Percentiles rank a stretch among this genome's conserved stretches.
Conservation (phyloP, 306 rosid species). For the Castanea crenata region DNA sequence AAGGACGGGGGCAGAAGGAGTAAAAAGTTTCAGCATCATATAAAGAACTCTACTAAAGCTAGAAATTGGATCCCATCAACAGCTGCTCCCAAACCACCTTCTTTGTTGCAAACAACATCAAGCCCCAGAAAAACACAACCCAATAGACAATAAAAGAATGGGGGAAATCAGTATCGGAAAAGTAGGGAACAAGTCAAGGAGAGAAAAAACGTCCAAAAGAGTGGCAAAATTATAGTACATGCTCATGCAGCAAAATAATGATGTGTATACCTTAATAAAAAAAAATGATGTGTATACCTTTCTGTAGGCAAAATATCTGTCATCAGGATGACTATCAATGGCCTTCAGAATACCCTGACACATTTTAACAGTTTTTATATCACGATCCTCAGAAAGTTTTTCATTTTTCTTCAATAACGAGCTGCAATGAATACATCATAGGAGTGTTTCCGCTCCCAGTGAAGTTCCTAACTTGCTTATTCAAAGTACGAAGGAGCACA, state of each 20-base stretch:
- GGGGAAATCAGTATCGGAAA: conserved; percentile 16
- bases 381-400: conserved; percentile 53
- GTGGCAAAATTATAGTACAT: not conserved
- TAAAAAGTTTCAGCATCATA: conserved; percentile 10
- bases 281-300: too few species aligned
- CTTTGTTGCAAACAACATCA: conserved; percentile 93
- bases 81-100: conserved; percentile 60
- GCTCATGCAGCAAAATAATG: conserved; percentile 35
- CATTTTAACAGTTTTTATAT: conserved; percentile 53
- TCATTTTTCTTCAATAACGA: conserved; percentile 80
- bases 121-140: conserved; percentile 67
- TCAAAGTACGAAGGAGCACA: conserved; percentile 71
- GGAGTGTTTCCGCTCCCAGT: conserved; percentile 86
- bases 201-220: not conserved
- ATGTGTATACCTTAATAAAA: not conserved
- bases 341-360: conserved; percentile 81
- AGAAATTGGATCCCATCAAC: conserved; percentile 2
- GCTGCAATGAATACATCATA: conserved; percentile 70
- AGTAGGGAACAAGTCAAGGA: conserved; percentile 8
- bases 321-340: conserved; percentile 26
- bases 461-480: conserved; percentile 70
- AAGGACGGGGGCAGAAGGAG: conserved; percentile 47
- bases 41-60: not conserved
- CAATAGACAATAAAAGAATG: conserved; percentile 22
- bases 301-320: too few species aligned